Base-by-base conservation (phyloP, 2,329 filamentous ascomycete species). In the Mariannaea sp. region DNA sequence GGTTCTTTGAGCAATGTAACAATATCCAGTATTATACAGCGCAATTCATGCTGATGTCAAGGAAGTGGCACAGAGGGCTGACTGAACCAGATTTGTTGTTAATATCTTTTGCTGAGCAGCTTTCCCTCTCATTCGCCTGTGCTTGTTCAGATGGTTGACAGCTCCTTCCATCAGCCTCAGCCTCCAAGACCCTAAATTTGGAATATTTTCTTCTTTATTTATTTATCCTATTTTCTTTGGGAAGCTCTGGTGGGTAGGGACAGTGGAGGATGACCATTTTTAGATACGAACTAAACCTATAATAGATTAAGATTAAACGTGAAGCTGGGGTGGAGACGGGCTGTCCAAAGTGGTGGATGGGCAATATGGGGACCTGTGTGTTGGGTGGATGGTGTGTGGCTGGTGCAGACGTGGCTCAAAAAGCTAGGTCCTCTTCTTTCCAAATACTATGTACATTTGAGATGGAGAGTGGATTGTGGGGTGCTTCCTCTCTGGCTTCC, bases 181-280 rank as follows among this genome's bases (percentile, higher is more conserved):
- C n/a, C 38, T 14, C 10, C 12, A 13, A 39, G 35, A 24, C 13
- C 49, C 58, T 56, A 61, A 65, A 61, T 61, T 60, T 63, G 55
- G 51, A 49, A n/a, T n/a, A n/a, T n/a, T n/a, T n/a, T n/a, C n/a
- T n/a, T n/a, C n/a, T n/a, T n/a, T n/a, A n/a, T n/a, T n/a, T n/a
- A n/a, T n/a, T n/a, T n/a, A n/a, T n/a, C n/a, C n/a, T 17, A 39
- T 49, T 49, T 49, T 49, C 33, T 19, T 43, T 29, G 12, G 16
- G n/a, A 33, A 22, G 22, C 19, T 27, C 8, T 24, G 29, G 13
- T 32, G 29, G 29, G 13, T 12, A 8, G 26, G 24, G 16, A 27
- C 14, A 17, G 32, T 35, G 27, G 45, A 14, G 39, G 29, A 20
- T 36, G 14, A 24, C 50, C 54, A 55, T 57, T 57, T 64, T 54